Evolutionary conservation across 2,329 filamentous ascomycete species (phyloP).

Genomic region (Boeremia lycopersici): DNA sequence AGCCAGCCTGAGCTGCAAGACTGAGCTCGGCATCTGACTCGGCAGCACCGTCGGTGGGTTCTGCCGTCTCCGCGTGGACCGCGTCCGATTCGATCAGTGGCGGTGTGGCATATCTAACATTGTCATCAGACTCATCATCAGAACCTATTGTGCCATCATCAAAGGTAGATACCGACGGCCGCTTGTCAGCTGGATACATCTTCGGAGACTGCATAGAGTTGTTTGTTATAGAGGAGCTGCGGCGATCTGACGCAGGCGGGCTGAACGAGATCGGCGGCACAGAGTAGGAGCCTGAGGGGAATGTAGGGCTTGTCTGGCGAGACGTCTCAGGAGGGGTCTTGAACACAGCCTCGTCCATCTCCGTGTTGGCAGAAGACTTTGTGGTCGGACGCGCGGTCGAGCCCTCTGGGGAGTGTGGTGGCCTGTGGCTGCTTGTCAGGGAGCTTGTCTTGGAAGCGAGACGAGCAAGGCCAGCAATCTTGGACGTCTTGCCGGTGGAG

Average conservation of each 20-base stretch:
- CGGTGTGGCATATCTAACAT: slow-evolving; percentile 40
- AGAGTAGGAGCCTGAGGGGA: slow-evolving; percentile 36
- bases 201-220: slow-evolving; percentile 44
- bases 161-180: slow-evolving; percentile 43
- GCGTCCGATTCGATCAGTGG: slow-evolving; percentile 35
- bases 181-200: slow-evolving; percentile 39
- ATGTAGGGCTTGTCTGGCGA: slow-evolving; percentile 44
- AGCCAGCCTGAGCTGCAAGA: slow-evolving; percentile 38
- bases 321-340: slow-evolving; percentile 54
- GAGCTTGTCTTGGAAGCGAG: slow-evolving; percentile 47
- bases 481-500: slow-evolving; percentile 34
- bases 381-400: slow-evolving; percentile 41
- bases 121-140: slow-evolving; percentile 40
- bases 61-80: slow-evolving; percentile 32
- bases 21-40: slow-evolving; percentile 39
- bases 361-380: slow-evolving; percentile 46
- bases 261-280: slow-evolving; percentile 43
- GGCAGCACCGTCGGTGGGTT: slow-evolving; percentile 31
- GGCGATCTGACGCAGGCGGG: slow-evolving; percentile 37
- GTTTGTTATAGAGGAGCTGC: slow-evolving; percentile 42
- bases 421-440: slow-evolving; percentile 36
- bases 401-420: slow-evolving; percentile 38
- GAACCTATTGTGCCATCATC: slow-evolving; percentile 37
- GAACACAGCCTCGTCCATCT: slow-evolving; percentile 51
- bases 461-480: slow-evolving; percentile 41